Percentiles rank a stretch among this genome's conserved stretches.
Conservation (phyloP, 108 stramenopile species). For the Schizochytrium sp. region DNA sequence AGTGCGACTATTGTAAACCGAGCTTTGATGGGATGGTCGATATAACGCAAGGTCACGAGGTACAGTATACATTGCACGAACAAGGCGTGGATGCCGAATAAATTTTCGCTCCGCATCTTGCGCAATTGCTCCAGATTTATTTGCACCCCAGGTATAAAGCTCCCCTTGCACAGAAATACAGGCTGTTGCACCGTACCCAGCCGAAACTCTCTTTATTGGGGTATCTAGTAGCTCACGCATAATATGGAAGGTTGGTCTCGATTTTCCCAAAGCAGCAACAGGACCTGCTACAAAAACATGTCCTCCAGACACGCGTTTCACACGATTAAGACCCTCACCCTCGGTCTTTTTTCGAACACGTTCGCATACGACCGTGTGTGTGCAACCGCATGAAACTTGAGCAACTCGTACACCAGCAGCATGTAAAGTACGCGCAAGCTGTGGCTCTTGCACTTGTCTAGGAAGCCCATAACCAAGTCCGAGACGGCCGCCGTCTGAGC, state of each 20-base stretch:
- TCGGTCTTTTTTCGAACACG: slow-evolving; percentile 54
- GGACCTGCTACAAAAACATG: slow-evolving; percentile 74
- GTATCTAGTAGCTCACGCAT: slow-evolving; percentile 1
- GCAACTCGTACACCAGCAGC: slow-evolving; percentile 63
- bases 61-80: slow-evolving; percentile 67
- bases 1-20: slow-evolving; percentile 66
- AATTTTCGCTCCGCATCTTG: slow-evolving; percentile 66
- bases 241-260: slow-evolving; percentile 65
- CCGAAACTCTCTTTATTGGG: slow-evolving; percentile 71
- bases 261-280: slow-evolving; percentile 71
- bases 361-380: slow-evolving; percentile 72
- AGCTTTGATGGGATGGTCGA: slow-evolving; percentile 68
- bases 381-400: slow-evolving; percentile 77
- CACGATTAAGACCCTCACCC: slow-evolving; percentile 61
- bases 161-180: slow-evolving; percentile 76
- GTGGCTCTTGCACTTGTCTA: slow-evolving; percentile 66
- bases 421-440: slow-evolving; percentile 67
- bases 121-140: slow-evolving; percentile 78
- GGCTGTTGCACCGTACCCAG: slow-evolving; percentile 75
- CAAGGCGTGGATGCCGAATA: slow-evolving; percentile 66
- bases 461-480: slow-evolving; percentile 72
- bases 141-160: slow-evolving; percentile 80
- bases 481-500: slow-evolving; percentile 79
- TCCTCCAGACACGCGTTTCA: slow-evolving; percentile 70
- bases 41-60: slow-evolving; percentile 70